These are phyloP conservation scores for Arachis stenosperma DNA, from an alignment of 306 rosid genomes.

Conservation along the genomic window DNA sequence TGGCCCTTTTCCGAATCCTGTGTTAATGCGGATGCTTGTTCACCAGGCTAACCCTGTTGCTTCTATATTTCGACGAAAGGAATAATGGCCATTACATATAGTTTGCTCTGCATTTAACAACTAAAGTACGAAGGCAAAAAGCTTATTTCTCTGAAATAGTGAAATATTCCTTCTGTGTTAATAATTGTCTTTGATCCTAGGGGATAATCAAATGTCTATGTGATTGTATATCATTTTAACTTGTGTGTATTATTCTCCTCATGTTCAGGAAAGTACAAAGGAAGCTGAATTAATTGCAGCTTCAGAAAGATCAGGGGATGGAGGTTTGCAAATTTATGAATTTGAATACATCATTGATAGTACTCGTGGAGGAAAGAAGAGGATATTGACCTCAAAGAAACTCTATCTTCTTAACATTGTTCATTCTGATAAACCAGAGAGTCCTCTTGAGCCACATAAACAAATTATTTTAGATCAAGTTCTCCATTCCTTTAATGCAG, in stretches of 20 bases:
- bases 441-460: constrained; percentile 60
- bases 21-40: no score
- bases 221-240: constrained; percentile 11
- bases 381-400: constrained; percentile 79
- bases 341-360: constrained; percentile 79
- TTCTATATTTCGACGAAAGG: no score
- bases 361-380: constrained; percentile 86
- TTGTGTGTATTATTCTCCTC: constrained; percentile 8
- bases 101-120: background rate
- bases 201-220: constrained; percentile 12
- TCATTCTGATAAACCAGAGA: constrained; percentile 85
- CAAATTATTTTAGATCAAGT: constrained; percentile 47
- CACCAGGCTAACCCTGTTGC: no score
- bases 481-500: constrained; percentile 48
- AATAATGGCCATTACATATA: no score
- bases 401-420: constrained; percentile 79
- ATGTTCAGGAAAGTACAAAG: constrained; percentile 78
- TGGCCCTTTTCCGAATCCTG: no score
- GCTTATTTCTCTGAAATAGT: background rate
- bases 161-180: background rate
- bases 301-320: constrained; percentile 69
- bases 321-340: constrained; percentile 75
- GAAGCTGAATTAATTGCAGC: constrained; percentile 71
- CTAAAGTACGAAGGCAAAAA: background rate
- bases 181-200: background rate